Conservation (phyloP, 2,329 filamentous ascomycete genomes). For the Shiraia sp. region DNA sequence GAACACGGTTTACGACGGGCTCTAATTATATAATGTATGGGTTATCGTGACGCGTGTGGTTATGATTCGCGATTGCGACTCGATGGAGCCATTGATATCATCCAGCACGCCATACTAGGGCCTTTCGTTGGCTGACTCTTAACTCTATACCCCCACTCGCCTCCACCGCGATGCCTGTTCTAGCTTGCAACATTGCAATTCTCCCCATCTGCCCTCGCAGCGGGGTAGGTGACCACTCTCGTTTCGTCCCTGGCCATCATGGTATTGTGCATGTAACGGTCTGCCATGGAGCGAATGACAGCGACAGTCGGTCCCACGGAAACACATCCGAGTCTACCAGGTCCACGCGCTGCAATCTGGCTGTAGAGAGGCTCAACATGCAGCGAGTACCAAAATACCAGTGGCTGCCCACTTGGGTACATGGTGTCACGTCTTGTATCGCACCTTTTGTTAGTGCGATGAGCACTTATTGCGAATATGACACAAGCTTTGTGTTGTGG, state of each 20-base stretch:
- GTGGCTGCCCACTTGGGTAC: slow-evolving; percentile 21
- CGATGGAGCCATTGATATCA: slow-evolving; percentile 31
- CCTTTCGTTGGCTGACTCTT: slow-evolving; percentile 28
- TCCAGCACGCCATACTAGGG: slow-evolving; percentile 41
- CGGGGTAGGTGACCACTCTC: slow-evolving; percentile 7
- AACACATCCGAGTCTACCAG: slow-evolving; percentile 17
- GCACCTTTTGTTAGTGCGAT: slow-evolving; percentile 21
- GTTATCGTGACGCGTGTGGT: slow-evolving; percentile 29
- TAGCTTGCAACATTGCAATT: slow-evolving; percentile 12
- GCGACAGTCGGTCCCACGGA: slow-evolving; percentile 10
- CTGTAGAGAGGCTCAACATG: slow-evolving; percentile 14
- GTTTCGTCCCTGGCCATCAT: slow-evolving; percentile 20
- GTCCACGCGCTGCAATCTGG: slow-evolving; percentile 27
- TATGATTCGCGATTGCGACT: slow-evolving; percentile 35
- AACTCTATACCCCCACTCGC: slow-evolving; percentile 18
- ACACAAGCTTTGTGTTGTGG: slow-evolving; percentile 16
- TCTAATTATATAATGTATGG: slow-evolving; percentile 22
- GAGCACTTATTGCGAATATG: slow-evolving; percentile 24
- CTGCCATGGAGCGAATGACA: slow-evolving; percentile 26
- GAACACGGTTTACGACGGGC: slow-evolving; percentile 30
- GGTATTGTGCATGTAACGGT: slow-evolving; percentile 23
- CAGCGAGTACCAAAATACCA: slow-evolving; percentile 21
- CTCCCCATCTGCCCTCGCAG: slow-evolving; percentile 15
- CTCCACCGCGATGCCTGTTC: slow-evolving; percentile 25
- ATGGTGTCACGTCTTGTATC: slow-evolving; percentile 16